Evolutionary conservation across 1,284 basidiomycete genomes (phyloP).

Genomic region (Trichosporon faecale): DNA sequence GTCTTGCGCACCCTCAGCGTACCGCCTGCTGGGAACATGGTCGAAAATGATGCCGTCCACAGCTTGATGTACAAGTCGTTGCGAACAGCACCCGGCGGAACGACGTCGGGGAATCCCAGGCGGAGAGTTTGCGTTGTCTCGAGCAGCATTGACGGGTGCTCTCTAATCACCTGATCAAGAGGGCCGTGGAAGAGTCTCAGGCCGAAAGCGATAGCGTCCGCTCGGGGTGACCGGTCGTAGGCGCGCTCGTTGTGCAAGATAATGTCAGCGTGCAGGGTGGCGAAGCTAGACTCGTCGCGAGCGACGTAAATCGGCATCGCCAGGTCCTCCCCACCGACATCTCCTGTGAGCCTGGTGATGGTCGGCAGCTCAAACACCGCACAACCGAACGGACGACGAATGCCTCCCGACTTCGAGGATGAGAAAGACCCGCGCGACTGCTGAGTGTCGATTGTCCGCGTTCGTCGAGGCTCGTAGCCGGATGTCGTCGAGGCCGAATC

Average conservation of each 20-base stretch:
- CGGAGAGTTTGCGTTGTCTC: constrained; percentile 77
- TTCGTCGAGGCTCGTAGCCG: constrained; percentile 36
- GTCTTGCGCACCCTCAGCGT: constrained; percentile 46
- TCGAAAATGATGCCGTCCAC: constrained; percentile 79
- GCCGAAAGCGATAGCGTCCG: constrained; percentile 82
- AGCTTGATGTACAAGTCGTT: constrained; percentile 95
- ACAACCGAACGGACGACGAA: constrained; percentile 87
- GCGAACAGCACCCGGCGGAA: constrained; percentile 85
- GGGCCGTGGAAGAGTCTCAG: constrained; percentile 85
- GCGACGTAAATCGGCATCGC: constrained; percentile 87
- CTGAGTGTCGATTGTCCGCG: constrained; percentile 34
- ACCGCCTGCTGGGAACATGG: constrained; percentile 49
- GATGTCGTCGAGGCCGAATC: constrained; percentile 48
- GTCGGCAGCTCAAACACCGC: constrained; percentile 84
- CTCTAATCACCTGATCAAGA: constrained; percentile 67
- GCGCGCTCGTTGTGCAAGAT: constrained; percentile 75
- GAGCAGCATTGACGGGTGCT: constrained; percentile 82
- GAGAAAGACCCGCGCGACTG: constrained; percentile 25
- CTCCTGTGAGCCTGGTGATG: constrained; percentile 57
- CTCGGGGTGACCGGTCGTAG: constrained; percentile 78
- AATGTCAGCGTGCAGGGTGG: constrained; percentile 92
- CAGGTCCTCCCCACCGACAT: constrained; percentile 62
- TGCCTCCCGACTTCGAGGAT: constrained; percentile 33
- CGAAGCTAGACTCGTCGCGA: constrained; percentile 78
- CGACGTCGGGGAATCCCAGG: constrained; percentile 95